Conservation (phyloP, 129 eudicot genomes). For the Ambrosia trifida region DNA sequence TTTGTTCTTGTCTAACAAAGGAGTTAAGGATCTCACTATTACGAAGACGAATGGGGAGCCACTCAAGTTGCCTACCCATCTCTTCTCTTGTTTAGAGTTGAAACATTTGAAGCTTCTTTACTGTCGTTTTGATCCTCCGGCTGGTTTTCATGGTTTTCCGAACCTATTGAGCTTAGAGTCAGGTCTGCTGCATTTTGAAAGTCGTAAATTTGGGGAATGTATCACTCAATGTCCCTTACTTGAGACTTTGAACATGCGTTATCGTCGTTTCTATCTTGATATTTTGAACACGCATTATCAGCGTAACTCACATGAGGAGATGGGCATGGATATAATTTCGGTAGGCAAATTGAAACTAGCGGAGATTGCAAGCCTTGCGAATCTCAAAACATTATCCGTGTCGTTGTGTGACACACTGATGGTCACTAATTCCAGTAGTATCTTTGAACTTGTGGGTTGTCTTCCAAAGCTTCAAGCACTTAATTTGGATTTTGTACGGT, state of each 20-base stretch:
- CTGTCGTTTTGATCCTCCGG: not conserved
- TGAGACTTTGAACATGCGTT: not conserved
- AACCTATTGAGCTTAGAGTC: slow-evolving; percentile 7
- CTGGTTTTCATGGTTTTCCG: slow-evolving; percentile 19
- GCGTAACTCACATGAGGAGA: too few relatives aligned
- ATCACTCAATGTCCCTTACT: slow-evolving; percentile 17
- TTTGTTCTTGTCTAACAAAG: not conserved
- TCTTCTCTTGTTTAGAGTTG: slow-evolving; percentile 15
- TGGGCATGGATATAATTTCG: too few relatives aligned
- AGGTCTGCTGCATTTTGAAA: not conserved
- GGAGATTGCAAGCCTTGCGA: slow-evolving; percentile 5
- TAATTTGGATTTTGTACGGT: not conserved
- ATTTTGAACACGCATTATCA: not conserved
- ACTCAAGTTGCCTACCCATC: slow-evolving; percentile 4
- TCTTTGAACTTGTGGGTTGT: not conserved
- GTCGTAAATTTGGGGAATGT: not conserved
- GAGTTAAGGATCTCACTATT: not conserved
- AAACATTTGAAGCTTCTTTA: not conserved
- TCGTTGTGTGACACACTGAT: not conserved
- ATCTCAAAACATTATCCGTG: slow-evolving; percentile 6
- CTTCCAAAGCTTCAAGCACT: slow-evolving; percentile 15
- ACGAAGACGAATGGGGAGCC: not conserved
- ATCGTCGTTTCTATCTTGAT: not conserved
- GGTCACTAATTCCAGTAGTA: not conserved
- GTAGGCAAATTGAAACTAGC: not conserved